Percentiles rank a stretch among this genome's conserved stretches.
phyloP scores from a whole-genome alignment of 1,284 basidiomycete species.

The Sanguinoderma infundibulare region DNA sequence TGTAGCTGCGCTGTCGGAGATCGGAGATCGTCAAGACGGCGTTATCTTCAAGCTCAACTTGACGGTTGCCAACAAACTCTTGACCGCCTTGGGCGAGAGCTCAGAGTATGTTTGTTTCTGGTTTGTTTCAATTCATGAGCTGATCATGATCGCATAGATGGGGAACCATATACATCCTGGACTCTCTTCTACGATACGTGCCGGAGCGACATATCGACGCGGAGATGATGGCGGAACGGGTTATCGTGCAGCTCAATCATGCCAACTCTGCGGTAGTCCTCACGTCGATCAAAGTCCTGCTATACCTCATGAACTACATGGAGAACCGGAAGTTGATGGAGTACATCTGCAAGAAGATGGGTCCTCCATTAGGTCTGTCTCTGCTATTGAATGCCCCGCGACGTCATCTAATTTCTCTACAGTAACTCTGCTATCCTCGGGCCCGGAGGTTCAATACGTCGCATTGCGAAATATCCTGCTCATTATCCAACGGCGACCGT shows the following conservation, averaged over 20 bases:
- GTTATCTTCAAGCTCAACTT: constrained; percentile 88
- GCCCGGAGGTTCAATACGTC: constrained; percentile 98
- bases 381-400: neutral
- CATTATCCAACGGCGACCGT: constrained; percentile 92
- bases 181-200: constrained; percentile 91
- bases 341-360: constrained; percentile 95
- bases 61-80: constrained; percentile 82
- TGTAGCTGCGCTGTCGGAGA: constrained; percentile 92
- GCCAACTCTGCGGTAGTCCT: constrained; percentile 95
- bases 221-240: constrained; percentile 91
- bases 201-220: constrained; percentile 90
- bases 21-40: constrained; percentile 88
- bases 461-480: constrained; percentile 96
- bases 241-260: constrained; percentile 90
- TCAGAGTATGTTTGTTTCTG: constrained; percentile 72
- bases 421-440: constrained; percentile 95
- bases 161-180: constrained; percentile 99
- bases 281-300: constrained; percentile 92
- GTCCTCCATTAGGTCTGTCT: constrained; percentile 85
- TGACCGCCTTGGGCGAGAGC: constrained; percentile 86
- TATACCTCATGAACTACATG: constrained; percentile 99
- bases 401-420: constrained; percentile 12
- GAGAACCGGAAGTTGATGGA: constrained; percentile 86
- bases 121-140: constrained; percentile 2
- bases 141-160: constrained; percentile 62